Conservation (phyloP, 306 rosid species). For the Trifolium subterraneum region DNA sequence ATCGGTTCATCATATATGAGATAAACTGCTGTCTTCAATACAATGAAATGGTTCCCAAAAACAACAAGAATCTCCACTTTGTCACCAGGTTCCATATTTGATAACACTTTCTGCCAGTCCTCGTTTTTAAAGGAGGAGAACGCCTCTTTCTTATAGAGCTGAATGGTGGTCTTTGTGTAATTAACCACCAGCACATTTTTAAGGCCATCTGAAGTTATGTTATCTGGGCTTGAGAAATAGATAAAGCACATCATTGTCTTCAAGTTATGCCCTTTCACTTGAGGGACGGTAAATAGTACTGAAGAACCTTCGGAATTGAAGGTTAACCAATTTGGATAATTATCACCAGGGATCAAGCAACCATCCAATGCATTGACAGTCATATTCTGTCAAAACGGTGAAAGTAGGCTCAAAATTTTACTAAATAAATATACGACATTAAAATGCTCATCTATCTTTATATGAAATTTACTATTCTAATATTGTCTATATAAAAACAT, state of each 20-base stretch:
- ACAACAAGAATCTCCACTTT: slow-evolving; percentile 4
- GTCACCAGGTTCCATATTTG: background rate
- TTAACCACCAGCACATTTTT: background rate
- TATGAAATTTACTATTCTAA: background rate
- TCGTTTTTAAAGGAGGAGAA: background rate
- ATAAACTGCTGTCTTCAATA: background rate
- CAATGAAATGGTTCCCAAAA: background rate
- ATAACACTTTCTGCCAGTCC: background rate
- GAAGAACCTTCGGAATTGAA: background rate
- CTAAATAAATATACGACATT: background rate
- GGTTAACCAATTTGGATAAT: background rate
- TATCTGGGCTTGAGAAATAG: background rate
- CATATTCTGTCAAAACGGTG: background rate
- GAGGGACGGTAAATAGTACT: background rate
- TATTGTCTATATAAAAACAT: background rate
- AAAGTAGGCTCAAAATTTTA: background rate
- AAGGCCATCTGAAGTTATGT: background rate
- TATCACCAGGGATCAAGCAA: background rate
- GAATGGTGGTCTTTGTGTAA: slow-evolving; percentile 7
- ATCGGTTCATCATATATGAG: slow-evolving; percentile 14
- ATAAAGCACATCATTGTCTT: background rate
- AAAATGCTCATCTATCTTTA: background rate
- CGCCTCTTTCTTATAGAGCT: background rate
- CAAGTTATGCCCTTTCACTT: background rate
- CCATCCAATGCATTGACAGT: background rate